phyloP scores from a whole-genome alignment of 2,329 filamentous ascomycete species.

The Aspergillus ibericus region DNA sequence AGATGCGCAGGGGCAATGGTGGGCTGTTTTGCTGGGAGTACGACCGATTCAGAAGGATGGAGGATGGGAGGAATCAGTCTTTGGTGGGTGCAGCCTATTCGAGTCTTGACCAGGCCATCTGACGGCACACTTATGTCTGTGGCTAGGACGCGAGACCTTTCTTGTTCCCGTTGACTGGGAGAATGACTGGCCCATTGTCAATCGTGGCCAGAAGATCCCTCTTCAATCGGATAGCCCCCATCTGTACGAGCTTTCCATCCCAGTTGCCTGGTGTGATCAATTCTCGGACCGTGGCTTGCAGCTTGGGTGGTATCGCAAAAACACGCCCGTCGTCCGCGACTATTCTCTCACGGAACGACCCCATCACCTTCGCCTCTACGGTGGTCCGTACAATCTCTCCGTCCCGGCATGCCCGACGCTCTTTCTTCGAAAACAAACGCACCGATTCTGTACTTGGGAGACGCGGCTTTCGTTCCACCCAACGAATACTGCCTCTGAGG shows the following conservation, averaged over 20 bases:
- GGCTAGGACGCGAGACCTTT: conserved; percentile 51
- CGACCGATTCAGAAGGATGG: conserved; percentile 35
- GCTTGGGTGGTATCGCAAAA: conserved; percentile 40
- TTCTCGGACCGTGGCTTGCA: conserved; percentile 27
- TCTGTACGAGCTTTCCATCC: conserved; percentile 19
- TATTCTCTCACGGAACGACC: conserved; percentile 50
- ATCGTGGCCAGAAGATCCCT: conserved; percentile 47
- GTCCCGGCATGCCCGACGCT: conserved; percentile 54
- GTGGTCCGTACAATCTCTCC: conserved; percentile 54
- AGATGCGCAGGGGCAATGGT: conserved; percentile 49
- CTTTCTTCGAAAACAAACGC: conserved; percentile 56
- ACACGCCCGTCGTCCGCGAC: conserved; percentile 51
- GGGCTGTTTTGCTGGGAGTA: conserved; percentile 51
- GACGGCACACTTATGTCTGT: neutral
- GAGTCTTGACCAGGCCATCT: neutral
- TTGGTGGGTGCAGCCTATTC: conserved; percentile 34
- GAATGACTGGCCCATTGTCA: conserved; percentile 55
- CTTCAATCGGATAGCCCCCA: conserved; percentile 28
- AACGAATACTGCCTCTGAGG: conserved; percentile 47
- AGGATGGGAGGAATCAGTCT: conserved; percentile 42
- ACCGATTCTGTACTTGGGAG: conserved; percentile 45
- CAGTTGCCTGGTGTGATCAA: conserved; percentile 38
- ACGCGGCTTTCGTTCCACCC: conserved; percentile 51
- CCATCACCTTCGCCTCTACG: conserved; percentile 50
- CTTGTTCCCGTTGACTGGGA: conserved; percentile 53